Evolutionary conservation across 108 stramenopile genomes (phyloP).

Genomic region (Fragilaria crotonensis): DNA sequence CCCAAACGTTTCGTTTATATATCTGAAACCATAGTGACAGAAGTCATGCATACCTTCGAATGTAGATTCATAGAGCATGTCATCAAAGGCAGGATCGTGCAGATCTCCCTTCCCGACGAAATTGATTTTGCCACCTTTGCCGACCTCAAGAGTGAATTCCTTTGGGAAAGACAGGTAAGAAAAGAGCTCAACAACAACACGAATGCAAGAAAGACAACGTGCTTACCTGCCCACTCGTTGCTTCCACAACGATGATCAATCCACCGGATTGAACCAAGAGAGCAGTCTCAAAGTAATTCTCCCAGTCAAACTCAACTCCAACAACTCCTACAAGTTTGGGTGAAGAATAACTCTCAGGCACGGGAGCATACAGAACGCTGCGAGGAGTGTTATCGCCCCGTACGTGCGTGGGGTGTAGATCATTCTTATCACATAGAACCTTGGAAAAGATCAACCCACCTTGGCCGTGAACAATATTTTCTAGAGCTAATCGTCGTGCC

Average conservation of each 20-base stretch:
- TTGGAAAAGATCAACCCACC: neutral
- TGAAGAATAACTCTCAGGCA: neutral
- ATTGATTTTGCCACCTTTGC: neutral
- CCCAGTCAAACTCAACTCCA: constrained; percentile 4
- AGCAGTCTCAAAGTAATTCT: neutral
- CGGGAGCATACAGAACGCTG: neutral
- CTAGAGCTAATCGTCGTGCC: neutral
- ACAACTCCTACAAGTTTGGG: neutral
- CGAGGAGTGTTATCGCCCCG: neutral
- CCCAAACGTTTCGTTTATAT: neutral
- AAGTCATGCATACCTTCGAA: neutral
- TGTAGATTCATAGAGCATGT: neutral
- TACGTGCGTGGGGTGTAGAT: neutral
- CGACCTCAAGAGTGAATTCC: neutral
- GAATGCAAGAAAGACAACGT: too few species aligned
- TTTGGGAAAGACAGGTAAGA: neutral
- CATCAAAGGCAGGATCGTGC: constrained; percentile 10
- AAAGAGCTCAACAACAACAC: neutral
- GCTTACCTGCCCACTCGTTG: constrained; percentile 10
- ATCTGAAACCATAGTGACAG: neutral
- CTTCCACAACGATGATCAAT: neutral
- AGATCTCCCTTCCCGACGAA: constrained; percentile 13
- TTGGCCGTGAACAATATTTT: neutral
- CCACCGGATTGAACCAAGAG: neutral
- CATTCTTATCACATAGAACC: neutral